Conservation (phyloP, 2,329 filamentous ascomycete species). For the Ophiostoma triangulosporum region DNA sequence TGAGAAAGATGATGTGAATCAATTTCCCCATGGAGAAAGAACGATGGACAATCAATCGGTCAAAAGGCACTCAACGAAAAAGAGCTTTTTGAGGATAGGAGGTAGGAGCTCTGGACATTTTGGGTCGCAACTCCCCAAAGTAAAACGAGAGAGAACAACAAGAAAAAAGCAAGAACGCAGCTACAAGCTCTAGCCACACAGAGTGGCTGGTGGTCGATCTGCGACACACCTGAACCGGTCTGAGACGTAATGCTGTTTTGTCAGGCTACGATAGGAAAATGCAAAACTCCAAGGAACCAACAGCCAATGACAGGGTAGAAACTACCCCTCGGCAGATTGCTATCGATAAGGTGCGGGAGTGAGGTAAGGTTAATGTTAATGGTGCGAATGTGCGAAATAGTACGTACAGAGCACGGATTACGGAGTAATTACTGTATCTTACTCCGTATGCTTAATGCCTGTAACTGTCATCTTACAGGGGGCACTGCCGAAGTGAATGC, state of each 20-base stretch:
- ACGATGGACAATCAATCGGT: neutral
- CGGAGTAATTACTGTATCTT: too few relatives aligned
- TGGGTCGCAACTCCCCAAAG: slow-evolving; percentile 4
- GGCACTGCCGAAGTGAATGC: too few relatives aligned
- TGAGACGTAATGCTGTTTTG: slow-evolving; percentile 25
- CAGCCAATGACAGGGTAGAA: neutral
- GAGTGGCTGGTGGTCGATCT: slow-evolving; percentile 11
- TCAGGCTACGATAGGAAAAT: neutral
- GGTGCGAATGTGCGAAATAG: too few relatives aligned
- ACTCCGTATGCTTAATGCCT: too few relatives aligned
- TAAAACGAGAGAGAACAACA: neutral
- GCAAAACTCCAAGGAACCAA: neutral
- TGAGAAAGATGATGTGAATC: neutral
- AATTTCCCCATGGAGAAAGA: neutral
- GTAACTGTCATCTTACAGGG: too few relatives aligned
- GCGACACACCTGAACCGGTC: slow-evolving; percentile 16
- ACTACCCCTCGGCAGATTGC: neutral
- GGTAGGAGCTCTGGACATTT: neutral
- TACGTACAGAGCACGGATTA: too few relatives aligned
- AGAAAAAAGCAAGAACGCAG: neutral
- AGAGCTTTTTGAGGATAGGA: neutral
- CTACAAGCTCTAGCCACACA: slow-evolving; percentile 1
- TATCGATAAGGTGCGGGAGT: neutral
- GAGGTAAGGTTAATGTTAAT: neutral
- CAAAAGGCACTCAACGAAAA: neutral